Evolutionary conservation across 768 basidiomycete genomes (phyloP).

Genomic region (Podaxis sp.): DNA sequence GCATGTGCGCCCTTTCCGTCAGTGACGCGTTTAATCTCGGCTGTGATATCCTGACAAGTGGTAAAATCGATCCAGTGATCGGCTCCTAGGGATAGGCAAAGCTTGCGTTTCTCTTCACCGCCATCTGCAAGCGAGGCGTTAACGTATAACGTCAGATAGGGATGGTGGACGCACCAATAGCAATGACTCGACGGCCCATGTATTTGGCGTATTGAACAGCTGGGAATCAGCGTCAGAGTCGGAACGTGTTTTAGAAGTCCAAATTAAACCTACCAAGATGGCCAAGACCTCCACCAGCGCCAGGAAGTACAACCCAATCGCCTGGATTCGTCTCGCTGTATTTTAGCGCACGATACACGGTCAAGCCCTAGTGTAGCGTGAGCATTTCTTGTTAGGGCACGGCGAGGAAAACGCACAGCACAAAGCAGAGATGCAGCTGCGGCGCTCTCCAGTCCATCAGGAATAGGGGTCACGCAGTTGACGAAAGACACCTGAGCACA

Average conservation of each 20-base stretch:
- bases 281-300: slow-evolving; percentile 82
- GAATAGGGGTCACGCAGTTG: slow-evolving; percentile 77
- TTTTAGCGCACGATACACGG: slow-evolving; percentile 86
- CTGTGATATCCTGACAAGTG: slow-evolving; percentile 61
- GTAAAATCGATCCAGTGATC: slow-evolving; percentile 82
- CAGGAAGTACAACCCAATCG: slow-evolving; percentile 76
- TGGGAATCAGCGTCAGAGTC: slow-evolving; percentile 19
- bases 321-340: slow-evolving; percentile 62
- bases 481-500: slow-evolving; percentile 59
- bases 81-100: slow-evolving; percentile 63
- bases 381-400: neutral
- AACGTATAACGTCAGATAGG: neutral
- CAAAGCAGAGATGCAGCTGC: slow-evolving; percentile 78
- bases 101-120: slow-evolving; percentile 67
- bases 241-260: neutral
- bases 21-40: slow-evolving; percentile 60
- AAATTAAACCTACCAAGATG: slow-evolving; percentile 55
- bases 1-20: slow-evolving; percentile 75
- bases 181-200: slow-evolving; percentile 79
- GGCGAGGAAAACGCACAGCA: slow-evolving; percentile 46
- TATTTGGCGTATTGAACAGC: slow-evolving; percentile 79
- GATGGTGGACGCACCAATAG: slow-evolving; percentile 46
- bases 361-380: slow-evolving; percentile 55
- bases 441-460: slow-evolving; percentile 61
- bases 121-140: slow-evolving; percentile 47